Percentiles rank a stretch among this genome's conserved stretches.
These are phyloP conservation scores for Beauveria bassiana DNA, from an alignment of 2,329 filamentous ascomycete species.

Conservation along the genomic window DNA sequence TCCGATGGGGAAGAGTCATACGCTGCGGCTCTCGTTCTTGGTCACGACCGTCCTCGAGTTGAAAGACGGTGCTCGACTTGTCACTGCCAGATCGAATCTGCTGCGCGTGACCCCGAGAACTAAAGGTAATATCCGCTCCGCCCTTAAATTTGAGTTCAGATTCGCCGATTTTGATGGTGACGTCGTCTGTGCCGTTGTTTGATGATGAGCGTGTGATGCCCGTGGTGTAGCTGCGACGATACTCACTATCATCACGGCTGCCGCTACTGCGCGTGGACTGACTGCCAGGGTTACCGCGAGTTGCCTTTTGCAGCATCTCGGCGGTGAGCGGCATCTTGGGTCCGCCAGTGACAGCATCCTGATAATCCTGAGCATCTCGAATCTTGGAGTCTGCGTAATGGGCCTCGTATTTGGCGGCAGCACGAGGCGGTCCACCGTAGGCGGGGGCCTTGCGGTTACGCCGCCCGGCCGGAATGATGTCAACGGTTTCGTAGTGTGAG, in stretches of 20 bases:
- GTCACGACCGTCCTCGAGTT: conserved; percentile 39
- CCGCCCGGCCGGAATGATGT: conserved; percentile 31
- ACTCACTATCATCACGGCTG: conserved; percentile 58
- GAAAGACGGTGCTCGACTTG: conserved; percentile 39
- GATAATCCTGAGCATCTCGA: conserved; percentile 23
- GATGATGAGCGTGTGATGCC: conserved; percentile 47
- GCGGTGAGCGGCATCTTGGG: conserved; percentile 48
- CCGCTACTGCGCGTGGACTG: conserved; percentile 50
- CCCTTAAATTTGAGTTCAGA: conserved; percentile 49
- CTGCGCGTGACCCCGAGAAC: conserved; percentile 21
- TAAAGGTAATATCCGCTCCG: conserved; percentile 53
- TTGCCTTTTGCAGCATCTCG: conserved; percentile 45
- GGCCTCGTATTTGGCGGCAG: conserved; percentile 27
- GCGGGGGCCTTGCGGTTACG: conserved; percentile 33
- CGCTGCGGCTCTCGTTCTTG: conserved; percentile 33
- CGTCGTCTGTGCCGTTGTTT: conserved; percentile 45
- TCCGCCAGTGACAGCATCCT: conserved; percentile 33
- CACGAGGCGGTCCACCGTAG: conserved; percentile 28
- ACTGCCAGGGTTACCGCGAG: conserved; percentile 41
- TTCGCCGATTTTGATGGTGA: conserved; percentile 54
- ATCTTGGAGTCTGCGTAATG: conserved; percentile 32
- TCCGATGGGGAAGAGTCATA: conserved; percentile 31
- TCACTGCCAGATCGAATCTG: conserved; percentile 41
- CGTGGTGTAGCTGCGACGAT: conserved; percentile 53
- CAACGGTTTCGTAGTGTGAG: conserved; percentile 32